Evolutionary conservation across 2,329 filamentous ascomycete genomes (phyloP), one percentile per base, ranked within the genome.

Genomic region (Ophiocordyceps sinensis): DNA sequence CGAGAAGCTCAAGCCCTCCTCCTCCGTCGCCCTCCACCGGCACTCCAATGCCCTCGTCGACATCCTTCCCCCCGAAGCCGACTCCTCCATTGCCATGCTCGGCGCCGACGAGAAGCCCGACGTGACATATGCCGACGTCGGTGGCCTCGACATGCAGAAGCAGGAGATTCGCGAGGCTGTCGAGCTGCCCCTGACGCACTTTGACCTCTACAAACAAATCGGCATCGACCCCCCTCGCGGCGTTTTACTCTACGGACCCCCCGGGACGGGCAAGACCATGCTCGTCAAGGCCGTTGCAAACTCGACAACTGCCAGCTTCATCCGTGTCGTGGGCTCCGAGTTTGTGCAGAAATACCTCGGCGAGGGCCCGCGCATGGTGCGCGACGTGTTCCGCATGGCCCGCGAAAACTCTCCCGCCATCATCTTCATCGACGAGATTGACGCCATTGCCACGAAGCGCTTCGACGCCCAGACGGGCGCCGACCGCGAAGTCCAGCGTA

Each of bases 351-450:
- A 98, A 67, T 98, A 98, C 56, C 75, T 98, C 2, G 91, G 91
- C 61, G 91, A 98, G 62, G 91, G 91, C 40, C 91, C 91, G 41
- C 85, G 91, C 51, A 98, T 98, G 91, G 91, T 98, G 41, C 85
- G 91, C 56, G 91, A 98, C 61, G 91, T 98, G 34, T 98, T 98
- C 76, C 77, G 91, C 47, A 98, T 98, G 91, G 91, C 91, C 31
- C 82, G 91, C 47, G 91, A 98, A 70, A 98, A 98, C 69, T 89
- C 87, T 1, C 91, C 91, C 0, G 84, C 88, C 44, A 98, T 98
- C 62, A 98, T 98, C 66, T 98, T 98, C 73, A 98, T 98, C 59
- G 91, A 98, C 59, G 91, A 98, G 63, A 95, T 98, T 53, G 91
- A 98, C 59, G 91, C 91, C 47, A 96, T 98, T 55, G 91, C 91